Conservation (phyloP, 1,284 basidiomycete species). For the Marasmius tenuissimus region DNA sequence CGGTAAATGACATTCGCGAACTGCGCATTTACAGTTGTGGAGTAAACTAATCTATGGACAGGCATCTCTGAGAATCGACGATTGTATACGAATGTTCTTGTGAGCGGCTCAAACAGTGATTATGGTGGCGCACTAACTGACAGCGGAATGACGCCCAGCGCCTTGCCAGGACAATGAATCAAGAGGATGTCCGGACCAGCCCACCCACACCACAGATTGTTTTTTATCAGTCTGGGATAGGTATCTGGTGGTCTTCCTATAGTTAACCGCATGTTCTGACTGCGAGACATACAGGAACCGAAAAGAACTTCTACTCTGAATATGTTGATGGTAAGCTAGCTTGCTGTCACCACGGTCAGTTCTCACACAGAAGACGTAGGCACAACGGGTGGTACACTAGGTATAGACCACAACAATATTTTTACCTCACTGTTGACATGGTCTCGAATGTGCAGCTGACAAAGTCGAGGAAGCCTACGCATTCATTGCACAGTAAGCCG, state of each 20-base stretch:
- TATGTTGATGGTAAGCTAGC: constrained; percentile 46
- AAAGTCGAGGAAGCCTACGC: constrained; percentile 75
- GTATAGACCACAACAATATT: constrained; percentile 29
- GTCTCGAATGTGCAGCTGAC: constrained; percentile 40
- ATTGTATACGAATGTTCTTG: constrained; percentile 65
- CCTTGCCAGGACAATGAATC: constrained; percentile 53
- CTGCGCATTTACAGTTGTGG: background rate
- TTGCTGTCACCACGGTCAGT: background rate
- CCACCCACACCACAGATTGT: constrained; percentile 62
- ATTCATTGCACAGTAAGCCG: constrained; percentile 68
- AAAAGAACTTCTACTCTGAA: constrained; percentile 54
- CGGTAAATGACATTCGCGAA: constrained; percentile 20
- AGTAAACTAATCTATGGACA: background rate
- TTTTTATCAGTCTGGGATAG: constrained; percentile 71
- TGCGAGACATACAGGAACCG: constrained; percentile 35
- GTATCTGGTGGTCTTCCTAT: background rate
- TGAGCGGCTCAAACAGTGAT: constrained; percentile 26
- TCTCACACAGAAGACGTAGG: constrained; percentile 35
- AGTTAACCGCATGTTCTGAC: background rate
- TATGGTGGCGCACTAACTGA: no score
- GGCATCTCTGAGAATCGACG: constrained; percentile 49
- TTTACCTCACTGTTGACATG: background rate
- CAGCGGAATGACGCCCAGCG: constrained; percentile 26
- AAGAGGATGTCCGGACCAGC: constrained; percentile 50
- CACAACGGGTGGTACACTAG: constrained; percentile 56